Conservation (phyloP, 2,329 filamentous ascomycete species). For the Aspergillus proliferans region DNA sequence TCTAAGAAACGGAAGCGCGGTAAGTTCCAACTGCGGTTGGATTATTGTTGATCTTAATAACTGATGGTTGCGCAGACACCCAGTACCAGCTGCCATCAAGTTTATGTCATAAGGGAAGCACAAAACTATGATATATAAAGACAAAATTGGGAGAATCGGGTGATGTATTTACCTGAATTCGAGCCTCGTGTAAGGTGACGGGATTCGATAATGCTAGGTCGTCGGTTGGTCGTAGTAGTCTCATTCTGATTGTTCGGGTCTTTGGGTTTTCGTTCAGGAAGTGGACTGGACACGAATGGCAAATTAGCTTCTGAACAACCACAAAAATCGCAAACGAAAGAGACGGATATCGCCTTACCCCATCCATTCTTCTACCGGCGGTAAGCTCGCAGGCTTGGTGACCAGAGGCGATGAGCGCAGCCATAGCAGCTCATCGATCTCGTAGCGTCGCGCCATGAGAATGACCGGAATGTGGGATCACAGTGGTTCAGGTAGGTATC, state of each 20-base stretch:
- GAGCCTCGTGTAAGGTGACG: conserved; percentile 45
- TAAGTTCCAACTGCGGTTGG: no score
- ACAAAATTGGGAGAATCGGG: conserved; percentile 5
- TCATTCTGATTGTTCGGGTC: conserved; percentile 32
- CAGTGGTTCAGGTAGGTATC: conserved; percentile 1
- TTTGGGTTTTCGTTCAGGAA: conserved; percentile 34
- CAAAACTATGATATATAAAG: no score
- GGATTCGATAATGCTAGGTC: conserved; percentile 38
- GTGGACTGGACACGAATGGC: conserved; percentile 26
- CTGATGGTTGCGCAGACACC: no score
- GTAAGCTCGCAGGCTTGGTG: conserved; percentile 69
- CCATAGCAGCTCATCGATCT: conserved; percentile 66
- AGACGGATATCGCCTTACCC: conserved; percentile 53
- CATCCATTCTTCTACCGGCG: conserved; percentile 92
- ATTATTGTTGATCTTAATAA: no score
- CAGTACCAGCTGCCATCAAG: no score
- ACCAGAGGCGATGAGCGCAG: conserved; percentile 79
- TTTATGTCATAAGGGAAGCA: no score
- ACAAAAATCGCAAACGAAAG: conserved; percentile 4
- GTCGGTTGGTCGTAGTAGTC: conserved; percentile 24
- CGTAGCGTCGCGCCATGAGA: conserved; percentile 56
- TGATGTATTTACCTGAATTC: conserved; percentile 39
- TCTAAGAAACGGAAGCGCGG: no score
- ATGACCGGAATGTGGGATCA: conserved; percentile 10
- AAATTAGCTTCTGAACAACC: conserved; percentile 14